These are phyloP conservation scores for Sordariomycetes sp. DNA, from an alignment of 2,329 filamentous ascomycete species.

Conservation along the genomic window DNA sequence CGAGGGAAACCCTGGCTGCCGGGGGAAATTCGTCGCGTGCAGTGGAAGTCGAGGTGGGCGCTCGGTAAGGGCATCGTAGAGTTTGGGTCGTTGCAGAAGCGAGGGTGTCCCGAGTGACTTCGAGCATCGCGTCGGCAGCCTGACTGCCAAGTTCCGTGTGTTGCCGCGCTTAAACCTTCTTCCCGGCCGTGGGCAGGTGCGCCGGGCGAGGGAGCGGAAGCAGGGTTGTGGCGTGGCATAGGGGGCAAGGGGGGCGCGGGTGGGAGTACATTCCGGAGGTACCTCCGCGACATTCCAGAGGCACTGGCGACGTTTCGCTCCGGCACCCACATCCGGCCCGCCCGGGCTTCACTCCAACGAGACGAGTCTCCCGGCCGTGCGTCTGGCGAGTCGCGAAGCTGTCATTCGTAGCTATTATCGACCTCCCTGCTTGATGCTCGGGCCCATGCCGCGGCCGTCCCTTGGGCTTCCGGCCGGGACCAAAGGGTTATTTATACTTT, in stretches of 20 bases:
- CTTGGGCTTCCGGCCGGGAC: not conserved
- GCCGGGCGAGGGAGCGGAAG: not conserved
- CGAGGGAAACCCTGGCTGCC: not conserved
- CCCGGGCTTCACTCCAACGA: not conserved
- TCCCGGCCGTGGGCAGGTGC: not conserved
- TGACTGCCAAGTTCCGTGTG: no score
- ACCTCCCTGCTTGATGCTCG: no score
- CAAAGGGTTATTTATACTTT: not conserved
- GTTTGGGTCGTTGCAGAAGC: no score
- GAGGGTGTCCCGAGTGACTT: no score
- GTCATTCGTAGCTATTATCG: not conserved
- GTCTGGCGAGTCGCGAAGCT: not conserved
- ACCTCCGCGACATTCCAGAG: slow-evolving; percentile 1
- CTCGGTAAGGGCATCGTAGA: no score
- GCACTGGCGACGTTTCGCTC: not conserved
- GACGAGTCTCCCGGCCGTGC: not conserved
- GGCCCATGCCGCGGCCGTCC: not conserved
- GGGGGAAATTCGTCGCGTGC: not conserved
- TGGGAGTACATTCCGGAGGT: not conserved
- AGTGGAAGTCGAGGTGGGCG: no score
- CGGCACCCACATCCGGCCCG: slow-evolving; percentile 4
- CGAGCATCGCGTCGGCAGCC: no score
- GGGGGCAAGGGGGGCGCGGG: not conserved
- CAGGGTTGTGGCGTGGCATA: slow-evolving; percentile 2
- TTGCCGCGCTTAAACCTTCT: no score